Evolutionary conservation across 2,329 filamentous ascomycete species (phyloP), one percentile per base, ranked within the genome.

Genomic region (Cladophialophora exuberans): DNA sequence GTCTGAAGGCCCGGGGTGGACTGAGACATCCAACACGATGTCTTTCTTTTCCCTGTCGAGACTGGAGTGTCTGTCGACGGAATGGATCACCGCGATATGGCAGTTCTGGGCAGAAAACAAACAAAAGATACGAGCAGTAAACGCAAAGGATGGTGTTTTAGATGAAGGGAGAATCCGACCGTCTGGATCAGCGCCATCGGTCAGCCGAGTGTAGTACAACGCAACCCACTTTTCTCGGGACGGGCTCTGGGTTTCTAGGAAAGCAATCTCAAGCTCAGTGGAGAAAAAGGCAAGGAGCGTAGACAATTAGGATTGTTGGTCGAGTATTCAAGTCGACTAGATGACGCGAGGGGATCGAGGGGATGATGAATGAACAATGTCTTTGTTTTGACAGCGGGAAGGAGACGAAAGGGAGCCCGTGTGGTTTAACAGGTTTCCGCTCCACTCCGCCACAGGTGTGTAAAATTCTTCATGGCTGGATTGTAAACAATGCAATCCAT

Each of bases 1-100:
- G 11, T 15, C 33, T 46, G 30, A n/a, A n/a, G n/a, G 45, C 20
- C 15, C 25, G 11, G 33, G 23, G 22, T 17, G 13, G 33, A 35
- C 54, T 56, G 48, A 56, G 54, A 56, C 54, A 56, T 41, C 17
- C 30, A 54, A 18, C 23, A 39, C n/a, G n/a, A n/a, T n/a, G n/a
- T 13, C 33, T 25, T 10, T 36, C 35, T 31, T 17, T 25, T 52
- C 42, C 9, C 31, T 25, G 18, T 28, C 26, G 5, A 25, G 31
- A 28, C 13, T 23, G 26, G 28, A 26, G 28, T 30, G 17, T n/a
- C 38, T 39, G 28, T 4, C n/a, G 15, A 18, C n/a, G 46, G 46
- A 49, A 49, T 49, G 46, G 46, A 49, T 49, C 46, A 18, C 23
- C 33, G 10, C 4, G 39, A 30, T 17, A 36, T n/a, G n/a, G n/a